Percentiles rank a stretch among this genome's conserved stretches.
Evolutionary conservation across 2,329 filamentous ascomycete genomes (phyloP).

Genomic region (Beauveria sp.): DNA sequence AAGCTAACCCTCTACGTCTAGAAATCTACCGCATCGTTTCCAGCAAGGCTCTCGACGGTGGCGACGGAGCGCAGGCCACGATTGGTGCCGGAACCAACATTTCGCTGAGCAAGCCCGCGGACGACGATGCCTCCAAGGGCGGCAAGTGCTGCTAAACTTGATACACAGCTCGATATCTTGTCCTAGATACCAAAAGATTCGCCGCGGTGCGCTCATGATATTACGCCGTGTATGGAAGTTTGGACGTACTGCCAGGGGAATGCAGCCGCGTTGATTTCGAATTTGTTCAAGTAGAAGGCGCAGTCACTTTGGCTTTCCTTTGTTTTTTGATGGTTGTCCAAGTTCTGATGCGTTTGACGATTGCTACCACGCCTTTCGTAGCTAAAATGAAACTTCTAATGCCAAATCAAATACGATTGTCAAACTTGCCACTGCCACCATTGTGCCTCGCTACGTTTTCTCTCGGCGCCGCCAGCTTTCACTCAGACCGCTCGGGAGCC

Average conservation of each 20-base stretch:
- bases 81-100: slow-evolving; percentile 77
- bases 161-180: slow-evolving; percentile 3
- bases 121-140: slow-evolving; percentile 66
- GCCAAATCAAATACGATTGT: slow-evolving; percentile 14
- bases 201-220: background rate
- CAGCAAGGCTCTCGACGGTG: slow-evolving; percentile 90
- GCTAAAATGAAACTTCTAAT: slow-evolving; percentile 26
- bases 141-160: slow-evolving; percentile 68
- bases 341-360: slow-evolving; percentile 29
- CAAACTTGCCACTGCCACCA: no score
- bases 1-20: slow-evolving; percentile 29
- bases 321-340: slow-evolving; percentile 30
- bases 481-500: background rate
- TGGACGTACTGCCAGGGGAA: slow-evolving; percentile 16
- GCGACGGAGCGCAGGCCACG: slow-evolving; percentile 71
- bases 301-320: slow-evolving; percentile 32
- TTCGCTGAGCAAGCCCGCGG: slow-evolving; percentile 77
- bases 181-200: slow-evolving; percentile 6
- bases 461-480: no score
- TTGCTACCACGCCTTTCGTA: slow-evolving; percentile 32
- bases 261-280: slow-evolving; percentile 27
- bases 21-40: slow-evolving; percentile 99
- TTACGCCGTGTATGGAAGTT: slow-evolving; percentile 11
- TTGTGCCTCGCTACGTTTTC: no score
- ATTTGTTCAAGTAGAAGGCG: slow-evolving; percentile 33